Conservation (phyloP, 108 stramenopile genomes). For the Fragilaria crotonensis region DNA sequence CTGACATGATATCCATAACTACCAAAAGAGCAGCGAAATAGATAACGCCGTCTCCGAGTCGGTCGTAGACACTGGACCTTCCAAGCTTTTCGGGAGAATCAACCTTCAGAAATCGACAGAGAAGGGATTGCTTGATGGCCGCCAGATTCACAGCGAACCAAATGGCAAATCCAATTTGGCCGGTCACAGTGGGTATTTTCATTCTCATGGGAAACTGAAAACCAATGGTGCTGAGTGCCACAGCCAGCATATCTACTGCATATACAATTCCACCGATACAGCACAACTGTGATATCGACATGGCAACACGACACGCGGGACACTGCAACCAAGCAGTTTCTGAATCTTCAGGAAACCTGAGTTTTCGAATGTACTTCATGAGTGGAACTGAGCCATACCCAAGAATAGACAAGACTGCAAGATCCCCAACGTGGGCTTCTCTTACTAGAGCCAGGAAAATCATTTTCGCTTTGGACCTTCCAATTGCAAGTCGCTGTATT, state of each 20-base stretch:
- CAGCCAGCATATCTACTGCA: conserved; percentile 19
- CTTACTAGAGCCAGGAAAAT: too few species aligned
- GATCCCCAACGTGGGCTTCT: too few species aligned
- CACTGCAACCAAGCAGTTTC: too few species aligned
- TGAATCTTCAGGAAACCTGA: too few species aligned
- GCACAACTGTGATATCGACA: too few species aligned
- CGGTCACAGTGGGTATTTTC: conserved; percentile 16
- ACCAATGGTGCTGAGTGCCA: conserved; percentile 15
- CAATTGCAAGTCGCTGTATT: too few species aligned
- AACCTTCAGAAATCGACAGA: conserved; percentile 34
- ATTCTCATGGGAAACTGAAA: conserved; percentile 10
- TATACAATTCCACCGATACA: too few species aligned
- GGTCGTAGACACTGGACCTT: conserved; percentile 36
- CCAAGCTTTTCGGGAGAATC: conserved; percentile 31
- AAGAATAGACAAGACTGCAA: too few species aligned
- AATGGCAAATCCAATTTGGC: conserved; percentile 27
- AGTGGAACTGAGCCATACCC: too few species aligned
- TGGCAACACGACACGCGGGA: too few species aligned
- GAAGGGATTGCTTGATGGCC: conserved; percentile 24
- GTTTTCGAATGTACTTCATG: too few species aligned
- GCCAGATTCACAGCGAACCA: conserved; percentile 31
- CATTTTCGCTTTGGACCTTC: too few species aligned
- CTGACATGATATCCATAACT: conserved; percentile 43
- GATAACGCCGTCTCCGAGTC: conserved; percentile 36
- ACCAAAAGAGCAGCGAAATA: conserved; percentile 19